Evolutionary conservation across 495 filamentous ascomycete genomes (phyloP), one percentile per base, ranked within the genome.

Genomic region (Penicillium steckii): DNA sequence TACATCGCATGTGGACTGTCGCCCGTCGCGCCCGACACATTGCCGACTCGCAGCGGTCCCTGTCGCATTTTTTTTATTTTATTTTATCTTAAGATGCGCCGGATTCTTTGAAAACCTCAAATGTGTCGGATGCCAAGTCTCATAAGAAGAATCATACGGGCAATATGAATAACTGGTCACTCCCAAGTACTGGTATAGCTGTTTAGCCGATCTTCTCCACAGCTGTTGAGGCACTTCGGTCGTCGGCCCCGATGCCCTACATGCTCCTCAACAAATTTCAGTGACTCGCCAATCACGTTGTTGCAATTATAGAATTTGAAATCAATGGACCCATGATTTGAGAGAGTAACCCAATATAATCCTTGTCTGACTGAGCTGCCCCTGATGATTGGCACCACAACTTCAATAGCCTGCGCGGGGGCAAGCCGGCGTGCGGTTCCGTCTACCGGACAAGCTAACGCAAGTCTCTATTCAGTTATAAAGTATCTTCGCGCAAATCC

Each of bases 21-120:
- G 22, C 55, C 55, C 15, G 51, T 57, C 12, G 58, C 58, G 24
- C 58, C 58, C 24, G 58, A 61, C 23, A 53, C 48, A 46, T 57
- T 57, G 10, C 57, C 57, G 33, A 61, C 56, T 22, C 65, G 47
- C 35, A 61, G 25, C 6, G 54, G 29, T 24, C 42, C 42, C n/a
- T 46, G 35, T 15, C n/a, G 35, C 35, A 38, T 38, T 13, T 4
- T 38, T 13, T 15, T 8, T 15, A 15, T 19, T n/a, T n/a, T 1
- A 32, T 12, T 32, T 32, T 32, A 13, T 32, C 29, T n/a, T n/a
- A n/a, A n/a, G n/a, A n/a, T n/a, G n/a, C n/a, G n/a, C n/a, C n/a
- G n/a, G n/a, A n/a, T n/a, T n/a, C n/a, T n/a, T n/a, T n/a, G n/a
- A n/a, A n/a, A n/a, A n/a, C n/a, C n/a, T n/a, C n/a, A n/a, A n/a